Conservation (phyloP, 2,329 filamentous ascomycete species). For the Cladosporium sp. region DNA sequence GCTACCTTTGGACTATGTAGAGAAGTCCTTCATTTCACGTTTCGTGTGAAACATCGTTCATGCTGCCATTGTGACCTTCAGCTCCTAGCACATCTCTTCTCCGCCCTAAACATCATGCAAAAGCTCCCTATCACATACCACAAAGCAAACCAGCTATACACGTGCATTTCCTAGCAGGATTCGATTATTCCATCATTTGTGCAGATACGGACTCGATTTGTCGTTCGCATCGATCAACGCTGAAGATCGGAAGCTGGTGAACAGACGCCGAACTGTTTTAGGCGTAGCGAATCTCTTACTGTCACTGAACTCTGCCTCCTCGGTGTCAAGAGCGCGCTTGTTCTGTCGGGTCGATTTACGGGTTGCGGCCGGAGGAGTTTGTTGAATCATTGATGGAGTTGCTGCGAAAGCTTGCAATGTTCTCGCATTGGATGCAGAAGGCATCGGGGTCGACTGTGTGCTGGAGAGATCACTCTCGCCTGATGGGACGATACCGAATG, state of each 20-base stretch:
- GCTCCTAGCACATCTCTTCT: background rate
- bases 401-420: background rate
- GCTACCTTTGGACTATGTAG: background rate
- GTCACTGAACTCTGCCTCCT: background rate
- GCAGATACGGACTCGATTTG: conserved; percentile 10
- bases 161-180: background rate
- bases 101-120: background rate
- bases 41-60: background rate
- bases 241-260: conserved; percentile 8
- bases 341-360: background rate
- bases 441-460: background rate
- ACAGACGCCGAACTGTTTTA: background rate
- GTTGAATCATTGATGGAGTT: background rate
- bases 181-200: background rate
- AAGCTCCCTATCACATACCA: background rate
- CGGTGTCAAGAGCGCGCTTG: conserved; percentile 1
- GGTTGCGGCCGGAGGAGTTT: background rate
- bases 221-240: conserved; percentile 9
- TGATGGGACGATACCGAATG: background rate
- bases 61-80: background rate
- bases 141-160: background rate
- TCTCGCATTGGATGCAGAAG: background rate
- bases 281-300: conserved; percentile 1
- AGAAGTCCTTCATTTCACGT: background rate
- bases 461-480: background rate